Evolutionary conservation across 441 rosid genomes (phyloP).

Genomic region (Omphalea diandra): DNA sequence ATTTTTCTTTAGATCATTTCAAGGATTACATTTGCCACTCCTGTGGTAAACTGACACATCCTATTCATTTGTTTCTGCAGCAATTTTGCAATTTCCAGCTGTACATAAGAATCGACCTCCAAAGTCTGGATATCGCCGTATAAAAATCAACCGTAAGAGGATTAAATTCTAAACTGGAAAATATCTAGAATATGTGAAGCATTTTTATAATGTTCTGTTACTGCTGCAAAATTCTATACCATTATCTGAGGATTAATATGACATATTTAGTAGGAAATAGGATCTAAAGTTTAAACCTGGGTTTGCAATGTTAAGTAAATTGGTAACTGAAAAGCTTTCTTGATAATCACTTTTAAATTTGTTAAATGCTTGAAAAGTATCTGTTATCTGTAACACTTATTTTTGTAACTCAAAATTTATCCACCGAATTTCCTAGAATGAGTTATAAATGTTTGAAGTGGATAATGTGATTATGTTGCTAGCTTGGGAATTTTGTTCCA

Average conservation of each 20-base stretch:
- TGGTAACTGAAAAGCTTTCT: neutral
- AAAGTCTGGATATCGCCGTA: slow-evolving; percentile 84
- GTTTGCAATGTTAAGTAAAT: neutral
- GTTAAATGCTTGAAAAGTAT: neutral
- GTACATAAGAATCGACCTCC: slow-evolving; percentile 73
- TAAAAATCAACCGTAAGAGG: slow-evolving; percentile 75
- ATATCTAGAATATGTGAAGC: slow-evolving; percentile 12
- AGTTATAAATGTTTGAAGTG: neutral
- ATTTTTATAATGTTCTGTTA: slow-evolving; percentile 9
- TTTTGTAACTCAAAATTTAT: neutral
- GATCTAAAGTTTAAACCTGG: neutral
- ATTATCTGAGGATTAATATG: neutral
- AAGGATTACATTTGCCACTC: slow-evolving; percentile 21
- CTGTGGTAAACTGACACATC: slow-evolving; percentile 24
- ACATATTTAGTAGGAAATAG: neutral
- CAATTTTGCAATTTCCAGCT: slow-evolving; percentile 93
- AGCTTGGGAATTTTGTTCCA: neutral
- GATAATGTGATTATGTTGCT: neutral
- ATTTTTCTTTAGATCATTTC: slow-evolving; percentile 6
- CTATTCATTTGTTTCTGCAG: slow-evolving; percentile 42
- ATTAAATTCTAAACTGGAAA: slow-evolving; percentile 13
- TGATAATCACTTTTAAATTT: neutral
- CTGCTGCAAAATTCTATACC: neutral
- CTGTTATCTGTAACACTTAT: neutral
- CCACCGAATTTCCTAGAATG: neutral